phyloP scores from a whole-genome alignment of 345 rosid species.

The Toxicodendron radicans region DNA sequence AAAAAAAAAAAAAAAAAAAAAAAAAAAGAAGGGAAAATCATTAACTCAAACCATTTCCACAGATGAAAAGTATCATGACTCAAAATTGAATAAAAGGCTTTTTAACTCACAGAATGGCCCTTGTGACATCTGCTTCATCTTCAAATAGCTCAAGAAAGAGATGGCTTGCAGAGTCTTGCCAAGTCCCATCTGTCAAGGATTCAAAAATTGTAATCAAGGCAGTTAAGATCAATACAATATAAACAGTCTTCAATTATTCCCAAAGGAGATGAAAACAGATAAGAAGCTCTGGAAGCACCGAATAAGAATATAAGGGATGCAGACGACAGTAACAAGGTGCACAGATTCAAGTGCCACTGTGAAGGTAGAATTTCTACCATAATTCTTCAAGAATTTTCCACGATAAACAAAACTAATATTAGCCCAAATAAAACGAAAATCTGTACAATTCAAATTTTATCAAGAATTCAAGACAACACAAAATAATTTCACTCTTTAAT shows the following conservation, averaged over 20 bases:
- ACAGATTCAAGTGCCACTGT: neutral
- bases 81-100: slow-evolving; percentile 18
- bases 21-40: neutral
- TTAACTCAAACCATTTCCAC: neutral
- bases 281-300: neutral
- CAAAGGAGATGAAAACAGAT: neutral
- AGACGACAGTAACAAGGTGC: neutral
- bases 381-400: too few relatives aligned
- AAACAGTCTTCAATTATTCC: neutral
- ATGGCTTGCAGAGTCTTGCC: slow-evolving; percentile 92
- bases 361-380: neutral
- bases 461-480: neutral
- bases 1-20: too few relatives aligned
- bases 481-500: neutral
- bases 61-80: neutral
- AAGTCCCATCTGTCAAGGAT: slow-evolving; percentile 72
- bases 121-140: slow-evolving; percentile 40
- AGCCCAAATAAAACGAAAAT: too few relatives aligned
- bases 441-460: neutral
- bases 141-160: slow-evolving; percentile 75
- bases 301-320: neutral
- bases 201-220: neutral
- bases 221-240: neutral
- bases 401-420: too few relatives aligned
- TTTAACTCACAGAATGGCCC: slow-evolving; percentile 76